These are phyloP conservation scores for Gossypium gossypioides DNA, from an alignment of 441 rosid genomes.

Conservation along the genomic window DNA sequence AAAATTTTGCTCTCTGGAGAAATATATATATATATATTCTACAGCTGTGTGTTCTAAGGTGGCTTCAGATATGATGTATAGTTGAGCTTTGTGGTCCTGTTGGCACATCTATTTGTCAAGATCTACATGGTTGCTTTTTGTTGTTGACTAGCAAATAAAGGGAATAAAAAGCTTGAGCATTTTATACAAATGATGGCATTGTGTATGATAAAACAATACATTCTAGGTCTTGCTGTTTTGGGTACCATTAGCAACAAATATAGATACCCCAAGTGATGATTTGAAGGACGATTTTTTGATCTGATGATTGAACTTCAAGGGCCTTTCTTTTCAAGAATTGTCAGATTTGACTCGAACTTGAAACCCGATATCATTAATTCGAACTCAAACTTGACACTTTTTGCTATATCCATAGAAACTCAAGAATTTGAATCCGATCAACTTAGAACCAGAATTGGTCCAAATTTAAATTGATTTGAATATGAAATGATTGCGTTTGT, in stretches of 20 bases:
- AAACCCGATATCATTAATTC: too few species aligned
- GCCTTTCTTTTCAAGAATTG: too few species aligned
- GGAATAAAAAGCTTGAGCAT: background rate
- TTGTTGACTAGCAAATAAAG: background rate
- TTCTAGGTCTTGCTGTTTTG: background rate
- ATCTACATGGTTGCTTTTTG: background rate
- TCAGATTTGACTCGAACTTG: too few species aligned
- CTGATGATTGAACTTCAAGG: background rate
- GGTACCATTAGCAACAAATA: background rate
- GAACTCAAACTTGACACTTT: too few species aligned
- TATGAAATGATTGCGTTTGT: too few species aligned
- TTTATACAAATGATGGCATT: background rate
- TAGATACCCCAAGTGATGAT: background rate
- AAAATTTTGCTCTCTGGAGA: constrained; percentile 17
- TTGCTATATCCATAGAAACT: too few species aligned
- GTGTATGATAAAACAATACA: background rate
- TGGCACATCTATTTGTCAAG: background rate
- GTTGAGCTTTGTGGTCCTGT: background rate
- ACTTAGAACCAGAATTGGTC: too few species aligned
- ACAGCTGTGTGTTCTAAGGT: background rate
- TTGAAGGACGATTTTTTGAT: background rate
- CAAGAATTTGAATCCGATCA: too few species aligned
- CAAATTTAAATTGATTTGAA: too few species aligned
- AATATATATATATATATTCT: background rate
- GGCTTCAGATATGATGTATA: background rate